Conservation (phyloP, 164 flowering plant genomes). For the Dillenia suffruticosa region DNA sequence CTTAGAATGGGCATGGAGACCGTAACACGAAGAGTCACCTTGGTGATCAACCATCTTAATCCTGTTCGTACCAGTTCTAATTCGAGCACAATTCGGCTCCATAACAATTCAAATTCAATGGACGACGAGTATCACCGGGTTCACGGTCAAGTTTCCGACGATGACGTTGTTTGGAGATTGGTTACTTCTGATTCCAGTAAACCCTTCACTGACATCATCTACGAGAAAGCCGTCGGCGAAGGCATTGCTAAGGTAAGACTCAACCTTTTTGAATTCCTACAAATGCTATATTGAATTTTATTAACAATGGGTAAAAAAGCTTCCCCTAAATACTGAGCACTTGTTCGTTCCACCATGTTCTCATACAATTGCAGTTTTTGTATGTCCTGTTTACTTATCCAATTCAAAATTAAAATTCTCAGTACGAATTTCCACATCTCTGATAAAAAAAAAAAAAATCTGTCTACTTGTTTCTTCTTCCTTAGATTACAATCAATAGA, state of each 20-base stretch:
- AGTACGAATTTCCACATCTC: no score
- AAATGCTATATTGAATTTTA: no score
- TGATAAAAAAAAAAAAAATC: no score
- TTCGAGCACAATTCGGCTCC: neutral
- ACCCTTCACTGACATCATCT: constrained; percentile 68
- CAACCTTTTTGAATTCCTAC: neutral
- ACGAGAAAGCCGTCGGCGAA: constrained; percentile 84
- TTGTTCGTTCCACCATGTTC: no score
- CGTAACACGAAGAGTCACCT: constrained; percentile 37
- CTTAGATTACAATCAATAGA: constrained; percentile 84
- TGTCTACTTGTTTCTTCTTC: no score
- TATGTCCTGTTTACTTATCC: no score
- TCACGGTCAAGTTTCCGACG: constrained; percentile 64
- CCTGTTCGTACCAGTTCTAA: constrained; percentile 16
- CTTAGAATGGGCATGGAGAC: constrained; percentile 26
- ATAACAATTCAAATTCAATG: constrained; percentile 19
- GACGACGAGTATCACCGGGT: constrained; percentile 56
- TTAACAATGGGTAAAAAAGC: no score
- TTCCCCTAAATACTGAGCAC: no score
- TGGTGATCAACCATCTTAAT: constrained; percentile 46
- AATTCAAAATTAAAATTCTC: no score
- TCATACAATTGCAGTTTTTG: no score
- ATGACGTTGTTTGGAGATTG: constrained; percentile 49
- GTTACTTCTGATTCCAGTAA: constrained; percentile 46
- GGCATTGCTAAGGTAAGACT: constrained; percentile 80